phyloP scores from a whole-genome alignment of 2,329 filamentous ascomycete genomes.

The Microsporum audouinii region DNA sequence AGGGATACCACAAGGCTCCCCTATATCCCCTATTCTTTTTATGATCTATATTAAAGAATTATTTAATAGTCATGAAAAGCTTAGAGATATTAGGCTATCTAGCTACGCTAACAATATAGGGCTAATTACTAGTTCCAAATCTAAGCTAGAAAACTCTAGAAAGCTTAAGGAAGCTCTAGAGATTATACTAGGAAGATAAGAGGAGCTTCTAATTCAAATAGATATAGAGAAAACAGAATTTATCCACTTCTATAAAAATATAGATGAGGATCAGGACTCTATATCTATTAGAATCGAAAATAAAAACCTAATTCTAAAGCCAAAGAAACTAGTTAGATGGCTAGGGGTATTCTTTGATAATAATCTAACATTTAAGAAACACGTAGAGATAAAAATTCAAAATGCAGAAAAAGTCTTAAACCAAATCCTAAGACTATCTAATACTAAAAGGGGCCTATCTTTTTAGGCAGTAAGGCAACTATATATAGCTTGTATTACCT shows the following conservation, averaged over 20 bases:
- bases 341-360: background rate
- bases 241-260: background rate
- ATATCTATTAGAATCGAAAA: background rate
- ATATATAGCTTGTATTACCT: slow-evolving; percentile 1
- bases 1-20: background rate
- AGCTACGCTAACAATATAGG: background rate
- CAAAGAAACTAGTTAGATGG: background rate
- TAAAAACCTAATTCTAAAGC: background rate
- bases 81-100: background rate
- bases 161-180: background rate
- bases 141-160: background rate
- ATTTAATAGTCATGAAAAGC: background rate
- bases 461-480: background rate
- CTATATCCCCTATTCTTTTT: background rate
- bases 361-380: background rate
- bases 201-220: background rate
- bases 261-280: background rate
- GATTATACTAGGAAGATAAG: background rate
- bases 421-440: background rate
- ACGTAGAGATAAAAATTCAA: background rate
- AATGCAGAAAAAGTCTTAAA: background rate
- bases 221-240: background rate
- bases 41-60: background rate
- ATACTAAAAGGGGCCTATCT: background rate
- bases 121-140: background rate